A percentile compares a stretch with the other conserved stretches of the same genome.
phyloP scores from a whole-genome alignment of 2,329 filamentous ascomycete species.

The Emergomyces orientalis region DNA sequence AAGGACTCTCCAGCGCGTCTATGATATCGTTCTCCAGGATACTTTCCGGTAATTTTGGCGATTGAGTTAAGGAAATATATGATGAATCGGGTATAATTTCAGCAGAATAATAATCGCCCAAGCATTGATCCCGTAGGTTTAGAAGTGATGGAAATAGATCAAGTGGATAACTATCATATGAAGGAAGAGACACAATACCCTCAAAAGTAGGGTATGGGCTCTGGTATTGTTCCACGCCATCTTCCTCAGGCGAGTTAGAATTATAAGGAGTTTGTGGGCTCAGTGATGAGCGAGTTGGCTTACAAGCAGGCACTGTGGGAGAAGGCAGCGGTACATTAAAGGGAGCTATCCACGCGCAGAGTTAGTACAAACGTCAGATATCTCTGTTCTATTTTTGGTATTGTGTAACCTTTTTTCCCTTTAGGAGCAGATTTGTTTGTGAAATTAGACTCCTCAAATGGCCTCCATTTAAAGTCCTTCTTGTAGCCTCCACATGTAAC shows the following conservation, averaged over 20 bases:
- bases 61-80: not conserved
- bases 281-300: not conserved
- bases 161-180: not conserved
- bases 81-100: not conserved
- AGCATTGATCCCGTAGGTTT: not conserved
- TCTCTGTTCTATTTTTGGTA: not conserved
- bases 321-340: constrained; percentile 1
- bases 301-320: not conserved
- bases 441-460: constrained; percentile 56
- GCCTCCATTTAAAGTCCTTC: constrained; percentile 67
- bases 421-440: constrained; percentile 31
- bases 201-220: not conserved
- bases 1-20: not conserved
- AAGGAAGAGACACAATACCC: not conserved
- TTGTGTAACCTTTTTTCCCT: constrained; percentile 38
- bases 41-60: not conserved
- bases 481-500: constrained; percentile 62
- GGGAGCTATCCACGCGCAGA: not conserved
- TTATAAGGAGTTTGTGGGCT: constrained; percentile 2
- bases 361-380: not conserved
- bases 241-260: constrained; percentile 1
- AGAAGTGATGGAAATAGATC: not conserved
- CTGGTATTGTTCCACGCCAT: not conserved
- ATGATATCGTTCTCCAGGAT: not conserved
- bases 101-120: not conserved